Evolutionary conservation across 2,329 filamentous ascomycete species (phyloP), one percentile per base, ranked within the genome.

Genomic region (Aspergillus novofumigatus): DNA sequence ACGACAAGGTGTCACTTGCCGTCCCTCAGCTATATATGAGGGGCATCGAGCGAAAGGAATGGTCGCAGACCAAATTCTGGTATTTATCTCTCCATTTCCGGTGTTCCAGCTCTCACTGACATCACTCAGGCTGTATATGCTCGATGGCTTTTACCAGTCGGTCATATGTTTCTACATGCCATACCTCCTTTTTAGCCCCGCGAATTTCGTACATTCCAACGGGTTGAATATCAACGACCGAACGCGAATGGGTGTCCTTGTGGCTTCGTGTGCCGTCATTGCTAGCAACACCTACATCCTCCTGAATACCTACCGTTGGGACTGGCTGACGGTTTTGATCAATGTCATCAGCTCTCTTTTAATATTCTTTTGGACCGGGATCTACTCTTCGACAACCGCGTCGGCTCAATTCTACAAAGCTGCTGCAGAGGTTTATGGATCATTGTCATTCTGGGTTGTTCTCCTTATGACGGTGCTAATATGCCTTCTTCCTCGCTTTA

Each of bases 31-130:
- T 99, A 35, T 99, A 99, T 74, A 90, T 92, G 63, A 86, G 92
- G 61, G 94, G 94, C 67, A 99, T 99, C 66, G 92, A 97, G 78
- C 88, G 93, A 59, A 85, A 91, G 73, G 94, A 99, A 78, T 99
- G 94, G 94, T 96, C 92, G 4, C 90, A 96, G 73, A 80, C 78
- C 53, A 99, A 99, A 77, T 99, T 99, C 73, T 99, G 94, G 94
- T 96, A 83, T 75, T 86, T 78, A 32, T 54, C 5, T 44, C 38
- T 54, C 17, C n/a, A 28, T 23, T 3, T 10, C 29, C 35, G 14
- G n/a, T 48, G 28, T 53, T 23, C 32, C 26, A 45, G 1, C 20
- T 44, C 49, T 5, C 26, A 67, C 75, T 73, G 75, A 72, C 57
- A 47, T 25, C 61, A 49, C 28, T 44, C 62, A 92, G 89, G 89